Evolutionary conservation across 139 green algal species (phyloP).

Genomic region (Chlamydomonas schloesseri): DNA sequence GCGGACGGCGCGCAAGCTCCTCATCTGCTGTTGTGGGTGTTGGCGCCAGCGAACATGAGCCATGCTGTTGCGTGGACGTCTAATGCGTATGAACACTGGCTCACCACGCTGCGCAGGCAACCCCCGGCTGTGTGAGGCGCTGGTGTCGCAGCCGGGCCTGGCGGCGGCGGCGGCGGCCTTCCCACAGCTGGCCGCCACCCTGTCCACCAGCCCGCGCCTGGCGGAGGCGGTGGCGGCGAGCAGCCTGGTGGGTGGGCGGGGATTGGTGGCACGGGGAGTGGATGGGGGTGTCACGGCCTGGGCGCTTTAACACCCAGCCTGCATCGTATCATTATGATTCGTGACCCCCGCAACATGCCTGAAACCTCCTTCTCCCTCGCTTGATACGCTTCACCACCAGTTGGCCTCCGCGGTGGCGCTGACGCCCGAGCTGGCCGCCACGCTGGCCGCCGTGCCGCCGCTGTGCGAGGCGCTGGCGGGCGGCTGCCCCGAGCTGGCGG

Average conservation of each 20-base stretch:
- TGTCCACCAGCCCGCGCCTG: background rate
- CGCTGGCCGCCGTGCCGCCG: background rate
- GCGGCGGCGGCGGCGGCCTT: background rate
- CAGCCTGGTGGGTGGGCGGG: background rate
- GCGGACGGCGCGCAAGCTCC: too few species aligned
- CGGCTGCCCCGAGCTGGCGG: background rate
- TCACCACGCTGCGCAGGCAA: too few species aligned
- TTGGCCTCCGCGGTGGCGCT: background rate
- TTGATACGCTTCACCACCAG: background rate
- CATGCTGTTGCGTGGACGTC: too few species aligned
- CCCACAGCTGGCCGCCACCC: background rate
- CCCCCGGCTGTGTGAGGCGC: background rate
- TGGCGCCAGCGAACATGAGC: too few species aligned
- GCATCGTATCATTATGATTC: too few species aligned
- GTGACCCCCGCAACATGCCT: too few species aligned
- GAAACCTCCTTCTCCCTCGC: background rate
- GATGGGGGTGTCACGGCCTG: too few species aligned
- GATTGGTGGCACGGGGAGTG: too few species aligned
- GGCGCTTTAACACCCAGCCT: too few species aligned
- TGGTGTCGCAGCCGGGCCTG: background rate
- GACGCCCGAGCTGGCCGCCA: background rate
- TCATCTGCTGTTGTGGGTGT: too few species aligned
- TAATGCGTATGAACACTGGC: too few species aligned
- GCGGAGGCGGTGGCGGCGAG: background rate
- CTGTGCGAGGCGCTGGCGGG: conserved; percentile 13